Evolutionary conservation across 805 yeast genomes (phyloP).

Genomic region (Pichia nakasei): DNA sequence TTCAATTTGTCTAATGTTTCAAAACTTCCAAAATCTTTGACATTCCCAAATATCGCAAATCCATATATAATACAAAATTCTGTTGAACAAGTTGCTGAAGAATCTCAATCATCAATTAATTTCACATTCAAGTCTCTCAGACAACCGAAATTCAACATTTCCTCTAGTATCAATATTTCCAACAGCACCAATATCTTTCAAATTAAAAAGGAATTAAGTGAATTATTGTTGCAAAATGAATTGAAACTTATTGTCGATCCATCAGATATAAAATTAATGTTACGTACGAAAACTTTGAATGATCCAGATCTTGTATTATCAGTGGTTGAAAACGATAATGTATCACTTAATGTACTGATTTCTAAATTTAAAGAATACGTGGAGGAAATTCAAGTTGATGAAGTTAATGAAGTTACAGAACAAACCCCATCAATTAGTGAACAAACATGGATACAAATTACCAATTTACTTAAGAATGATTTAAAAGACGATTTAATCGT

Average conservation of each 20-base stretch:
- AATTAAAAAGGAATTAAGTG: constrained; percentile 27
- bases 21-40: constrained; percentile 1
- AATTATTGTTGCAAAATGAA: constrained; percentile 18
- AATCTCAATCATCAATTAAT: neutral
- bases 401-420: neutral
- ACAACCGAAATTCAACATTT: constrained; percentile 53
- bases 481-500: neutral
- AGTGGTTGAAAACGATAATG: constrained; percentile 2
- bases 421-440: neutral
- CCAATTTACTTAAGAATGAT: neutral
- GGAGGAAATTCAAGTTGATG: neutral
- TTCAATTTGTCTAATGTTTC: neutral
- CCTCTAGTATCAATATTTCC: neutral
- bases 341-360: constrained; percentile 12
- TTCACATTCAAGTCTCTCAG: constrained; percentile 52
- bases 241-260: constrained; percentile 22
- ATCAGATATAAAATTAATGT: constrained; percentile 35
- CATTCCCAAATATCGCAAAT: constrained; percentile 3
- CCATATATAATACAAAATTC: neutral
- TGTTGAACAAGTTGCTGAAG: neutral
- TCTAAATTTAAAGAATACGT: constrained; percentile 3
- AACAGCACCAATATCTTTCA: constrained; percentile 6
- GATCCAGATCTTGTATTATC: constrained; percentile 30
- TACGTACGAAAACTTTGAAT: constrained; percentile 42
- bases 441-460: neutral